Conservation (phyloP, 129 eudicot genomes). For the Tanacetum coccineum region DNA sequence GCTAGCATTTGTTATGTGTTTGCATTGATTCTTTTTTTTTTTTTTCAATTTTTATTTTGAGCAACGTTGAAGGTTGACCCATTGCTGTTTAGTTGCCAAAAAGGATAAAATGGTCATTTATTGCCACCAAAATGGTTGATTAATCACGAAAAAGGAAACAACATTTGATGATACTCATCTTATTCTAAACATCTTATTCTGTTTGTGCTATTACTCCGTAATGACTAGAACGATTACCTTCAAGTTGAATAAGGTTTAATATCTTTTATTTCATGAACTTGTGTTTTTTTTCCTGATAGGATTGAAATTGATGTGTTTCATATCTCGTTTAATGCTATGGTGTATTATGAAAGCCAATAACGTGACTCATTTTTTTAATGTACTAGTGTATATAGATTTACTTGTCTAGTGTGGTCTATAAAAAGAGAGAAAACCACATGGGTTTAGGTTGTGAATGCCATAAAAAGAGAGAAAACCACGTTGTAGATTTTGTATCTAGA, state of each 20-base stretch:
- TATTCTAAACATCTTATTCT: not conserved
- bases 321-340: not conserved
- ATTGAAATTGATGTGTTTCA: conserved; percentile 3
- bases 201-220: not conserved
- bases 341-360: not conserved
- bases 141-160: too few relatives aligned
- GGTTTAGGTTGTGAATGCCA: not conserved
- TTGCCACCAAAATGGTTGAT: too few relatives aligned
- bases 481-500: not conserved
- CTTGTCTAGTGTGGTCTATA: not conserved
- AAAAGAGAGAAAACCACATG: too few relatives aligned
- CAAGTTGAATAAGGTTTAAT: not conserved
- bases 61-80: too few relatives aligned
- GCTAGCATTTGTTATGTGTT: too few relatives aligned
- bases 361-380: not conserved
- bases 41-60: too few relatives aligned
- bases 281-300: not conserved
- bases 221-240: not conserved
- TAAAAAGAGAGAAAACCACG: not conserved
- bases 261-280: not conserved
- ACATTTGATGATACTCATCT: too few relatives aligned
- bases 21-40: too few relatives aligned
- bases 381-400: not conserved
- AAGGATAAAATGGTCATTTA: too few relatives aligned
- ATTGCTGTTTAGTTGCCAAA: too few relatives aligned